phyloP scores from a whole-genome alignment of 2,329 filamentous ascomycete genomes.

The Stagonosporopsis rhizophila region DNA sequence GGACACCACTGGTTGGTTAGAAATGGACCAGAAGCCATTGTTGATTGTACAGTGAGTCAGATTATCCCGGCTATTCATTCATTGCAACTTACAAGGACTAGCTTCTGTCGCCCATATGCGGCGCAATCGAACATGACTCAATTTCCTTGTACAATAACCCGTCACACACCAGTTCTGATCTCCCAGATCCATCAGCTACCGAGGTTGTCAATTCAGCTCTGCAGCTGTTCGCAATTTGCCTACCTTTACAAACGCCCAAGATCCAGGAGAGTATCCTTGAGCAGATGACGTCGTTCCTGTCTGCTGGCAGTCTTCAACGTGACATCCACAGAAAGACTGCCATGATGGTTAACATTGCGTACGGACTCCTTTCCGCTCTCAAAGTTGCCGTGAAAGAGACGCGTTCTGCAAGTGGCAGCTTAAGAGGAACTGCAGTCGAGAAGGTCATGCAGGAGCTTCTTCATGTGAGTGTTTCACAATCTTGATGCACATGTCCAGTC shows the following conservation, averaged over 20 bases:
- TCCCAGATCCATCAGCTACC: conserved; percentile 83
- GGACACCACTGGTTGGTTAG: conserved; percentile 61
- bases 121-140: conserved; percentile 88
- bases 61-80: too few relatives aligned
- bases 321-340: conserved; percentile 89
- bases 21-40: conserved; percentile 67
- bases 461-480: conserved; percentile 68
- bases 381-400: conserved; percentile 87
- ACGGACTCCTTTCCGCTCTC: conserved; percentile 79
- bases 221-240: conserved; percentile 86
- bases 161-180: conserved; percentile 55
- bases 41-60: conserved; percentile 60
- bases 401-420: conserved; percentile 72
- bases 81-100: conserved; percentile 31
- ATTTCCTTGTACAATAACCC: conserved; percentile 75
- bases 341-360: conserved; percentile 87
- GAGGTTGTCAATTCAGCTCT: conserved; percentile 96
- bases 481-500: not conserved
- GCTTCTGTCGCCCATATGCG: conserved; percentile 71
- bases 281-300: conserved; percentile 89
- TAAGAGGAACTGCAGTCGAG: conserved; percentile 78
- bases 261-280: conserved; percentile 96
- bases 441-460: conserved; percentile 73
- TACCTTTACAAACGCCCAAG: conserved; percentile 86
- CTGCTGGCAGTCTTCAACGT: conserved; percentile 77